Evolutionary conservation across 208 protist species (phyloP).

Genomic region (Trypanosoma rangeli): DNA sequence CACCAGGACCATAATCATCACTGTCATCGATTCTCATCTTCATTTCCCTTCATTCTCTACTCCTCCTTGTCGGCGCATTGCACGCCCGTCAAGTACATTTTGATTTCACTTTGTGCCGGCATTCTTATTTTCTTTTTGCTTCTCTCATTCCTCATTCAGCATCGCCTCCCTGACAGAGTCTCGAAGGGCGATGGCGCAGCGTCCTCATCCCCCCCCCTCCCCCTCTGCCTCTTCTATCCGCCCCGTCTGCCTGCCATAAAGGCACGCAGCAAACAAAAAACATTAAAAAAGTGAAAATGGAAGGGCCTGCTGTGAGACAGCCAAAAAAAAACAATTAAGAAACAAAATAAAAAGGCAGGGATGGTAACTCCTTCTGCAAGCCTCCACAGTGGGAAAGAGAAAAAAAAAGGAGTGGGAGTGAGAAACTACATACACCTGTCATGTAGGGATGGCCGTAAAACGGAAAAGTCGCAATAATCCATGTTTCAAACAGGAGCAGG

Average conservation of each 20-base stretch:
- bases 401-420: constrained; percentile 1
- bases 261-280: background rate
- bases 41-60: background rate
- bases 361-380: background rate
- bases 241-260: background rate
- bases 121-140: background rate
- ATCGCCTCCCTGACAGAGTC: background rate
- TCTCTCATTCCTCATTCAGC: background rate
- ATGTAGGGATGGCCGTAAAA: background rate
- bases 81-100: background rate
- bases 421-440: background rate
- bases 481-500: background rate
- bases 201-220: background rate
- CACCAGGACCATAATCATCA: background rate
- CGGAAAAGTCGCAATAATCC: background rate
- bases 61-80: background rate
- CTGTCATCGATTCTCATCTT: background rate
- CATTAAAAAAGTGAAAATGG: background rate
- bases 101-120: background rate
- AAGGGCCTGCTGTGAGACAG: background rate
- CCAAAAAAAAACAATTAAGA: background rate
- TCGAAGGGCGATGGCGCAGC: background rate
- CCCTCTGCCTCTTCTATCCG: background rate
- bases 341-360: background rate
- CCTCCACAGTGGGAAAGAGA: background rate